Percentiles rank a stretch among this genome's conserved stretches.
phyloP scores from a whole-genome alignment of 768 basidiomycete genomes.

The Suillus fuscotomentosus region DNA sequence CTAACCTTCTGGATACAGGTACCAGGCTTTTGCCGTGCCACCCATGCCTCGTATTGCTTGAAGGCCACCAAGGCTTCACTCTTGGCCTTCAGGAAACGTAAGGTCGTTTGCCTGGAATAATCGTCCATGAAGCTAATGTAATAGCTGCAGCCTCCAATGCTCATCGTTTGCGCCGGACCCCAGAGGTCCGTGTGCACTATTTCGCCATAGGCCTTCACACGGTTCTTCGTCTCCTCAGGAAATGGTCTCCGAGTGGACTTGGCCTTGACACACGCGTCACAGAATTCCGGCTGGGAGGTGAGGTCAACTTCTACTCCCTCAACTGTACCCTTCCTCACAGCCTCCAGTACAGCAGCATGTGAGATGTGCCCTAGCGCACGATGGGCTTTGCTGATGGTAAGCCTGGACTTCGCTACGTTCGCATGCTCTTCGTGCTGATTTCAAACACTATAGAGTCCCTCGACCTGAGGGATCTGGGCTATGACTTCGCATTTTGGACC shows the following conservation, averaged over 20 bases:
- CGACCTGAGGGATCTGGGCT: neutral
- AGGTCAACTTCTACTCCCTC: no score
- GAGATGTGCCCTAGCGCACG: no score
- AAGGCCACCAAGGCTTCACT: constrained; percentile 26
- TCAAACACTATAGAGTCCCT: neutral
- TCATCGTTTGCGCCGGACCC: neutral
- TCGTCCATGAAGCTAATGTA: constrained; percentile 37
- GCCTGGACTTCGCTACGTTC: no score
- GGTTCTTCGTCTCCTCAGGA: neutral
- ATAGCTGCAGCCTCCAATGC: constrained; percentile 26
- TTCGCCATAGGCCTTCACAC: neutral
- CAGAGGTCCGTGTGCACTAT: constrained; percentile 7
- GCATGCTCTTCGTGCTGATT: no score
- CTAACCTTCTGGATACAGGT: no score
- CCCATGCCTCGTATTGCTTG: constrained; percentile 21
- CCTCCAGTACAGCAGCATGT: no score
- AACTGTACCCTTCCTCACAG: no score
- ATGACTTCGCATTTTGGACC: neutral
- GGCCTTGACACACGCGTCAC: neutral
- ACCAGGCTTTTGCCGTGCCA: constrained; percentile 3
- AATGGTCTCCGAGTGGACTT: neutral
- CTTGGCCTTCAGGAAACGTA: constrained; percentile 29
- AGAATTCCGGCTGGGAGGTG: neutral
- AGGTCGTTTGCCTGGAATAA: constrained; percentile 18
- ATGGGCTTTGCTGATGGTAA: no score